Evolutionary conservation across 2,329 filamentous ascomycete genomes (phyloP), one percentile per base, ranked within the genome.

Genomic region (Botrytis deweyae): DNA sequence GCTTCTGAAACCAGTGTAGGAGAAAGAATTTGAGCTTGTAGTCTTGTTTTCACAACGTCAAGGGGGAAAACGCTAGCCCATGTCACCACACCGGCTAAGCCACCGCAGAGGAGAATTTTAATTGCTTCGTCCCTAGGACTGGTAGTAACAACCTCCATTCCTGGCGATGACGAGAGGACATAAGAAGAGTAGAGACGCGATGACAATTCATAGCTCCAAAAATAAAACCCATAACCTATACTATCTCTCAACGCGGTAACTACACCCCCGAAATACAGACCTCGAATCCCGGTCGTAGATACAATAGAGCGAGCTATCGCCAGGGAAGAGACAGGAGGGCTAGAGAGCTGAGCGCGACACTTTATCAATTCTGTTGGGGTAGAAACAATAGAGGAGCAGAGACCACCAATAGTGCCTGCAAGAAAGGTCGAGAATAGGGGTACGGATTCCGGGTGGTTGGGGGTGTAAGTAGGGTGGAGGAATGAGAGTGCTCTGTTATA

Each of bases 221-320:
- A 98, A 81, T 98, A 98, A 82, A 98, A 98, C 0, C 95, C 95
- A 83, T 98, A 98, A n/a, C 95, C 95, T 72, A 98, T 88, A 74
- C 92, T 91, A 83, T 98, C 95, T 68, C 95, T 87, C 59, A 95
- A 81, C 71, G 92, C 93, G 0, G 95, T 98, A 25, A 98, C 89
- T 0, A 84, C 86, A 33, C 95, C 95, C 33, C 94, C 95, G 75
- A 90, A 88, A 81, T 97, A 98, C 36, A 98, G 83, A 0, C 94
- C 95, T 58, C 87, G 85, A 5, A 93, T 73, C 0, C 91, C 85
- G 6, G 91, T 89, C 1, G 81, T 83, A 52, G 82, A 85, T 79
- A 90, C 84, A 40, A 93, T 88, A 36, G 89, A 85, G 70, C 86
- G 88, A 2, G 90, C 86, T 72, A 96, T 89, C 6, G 81, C 82